Base-by-base conservation (phyloP, 306 rosid genomes). In the Urtica urens region DNA sequence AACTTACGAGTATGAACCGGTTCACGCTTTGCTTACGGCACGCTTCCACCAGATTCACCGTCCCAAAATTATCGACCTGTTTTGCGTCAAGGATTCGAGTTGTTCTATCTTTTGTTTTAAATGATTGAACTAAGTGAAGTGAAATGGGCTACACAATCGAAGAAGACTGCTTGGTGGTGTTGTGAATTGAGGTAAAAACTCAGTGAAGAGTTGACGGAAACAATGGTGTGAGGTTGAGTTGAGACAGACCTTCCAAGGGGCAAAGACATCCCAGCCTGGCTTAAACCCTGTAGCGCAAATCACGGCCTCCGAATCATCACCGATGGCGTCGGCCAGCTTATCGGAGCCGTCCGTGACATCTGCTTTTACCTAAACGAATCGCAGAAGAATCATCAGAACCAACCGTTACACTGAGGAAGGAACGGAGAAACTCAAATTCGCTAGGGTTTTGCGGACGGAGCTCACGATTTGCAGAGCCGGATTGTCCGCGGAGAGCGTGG, bases 231-330 rank as follows among this genome's bases (percentile, higher is more conserved):
- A n/a, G n/a, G n/a, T n/a, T n/a, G n/a, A n/a, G n/a, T n/a, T n/a
- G n/a, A n/a, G n/a, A 28, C 33, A 49, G 48, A 90, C 97, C 97
- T 79, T 90, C 97, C 97, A 90, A 10, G 97, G 95, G 53, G 95
- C 87, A 61, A 81, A 72, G 59, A 90, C 60, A 69, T 90, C 90
- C 93, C 95, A 84, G 17, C 93, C 83, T 3, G 68, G 87, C 34
- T 80, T 70, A 54, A 90, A 90, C 38, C 97, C 97, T 0, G 97
- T 90, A 9, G 95, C 92, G 8, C 95, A 90, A 33, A 90, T 67
- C 6, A 90, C 97, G 18, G 95, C 95, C 20, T 90, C 90, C 0
- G 97, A 68, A 70, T 81, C 95, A 57, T 76, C 68, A 8, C 87
- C 94, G 20, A 88, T 74, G 2, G 70, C 87, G 49, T 82, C 84